Base-by-base conservation (phyloP, 73 alveolate genomes). In the Urostyla sp. region DNA sequence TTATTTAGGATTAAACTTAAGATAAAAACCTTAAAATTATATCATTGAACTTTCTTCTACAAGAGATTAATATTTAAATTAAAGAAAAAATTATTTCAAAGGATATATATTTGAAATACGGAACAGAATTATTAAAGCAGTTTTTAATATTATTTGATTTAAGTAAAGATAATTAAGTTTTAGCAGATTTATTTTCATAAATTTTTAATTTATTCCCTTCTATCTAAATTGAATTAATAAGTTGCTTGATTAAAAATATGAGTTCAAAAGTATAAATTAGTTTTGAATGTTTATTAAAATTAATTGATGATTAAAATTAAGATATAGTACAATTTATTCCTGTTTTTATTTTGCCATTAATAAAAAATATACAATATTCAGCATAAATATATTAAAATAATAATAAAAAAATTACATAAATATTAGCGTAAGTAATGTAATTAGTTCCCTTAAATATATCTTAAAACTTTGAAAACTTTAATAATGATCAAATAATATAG, bases 291-390 rank as follows among this genome's bases (percentile, higher is more conserved):
- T 23, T 63, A 15, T 43, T 63, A 5, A 45, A 63, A 3, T 38
- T 63, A 34, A 2, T 63, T 1, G 79, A 63, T 15, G 35, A 49
- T 16, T 43, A 63, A 23, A 63, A 40, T 38, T 18, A 37, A 4
- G 83, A 69, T 46, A 10, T 69, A 48, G 18, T 69, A 38, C 44
- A 36, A 11, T 69, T 48, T 27, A 45, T 69, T 3, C 67, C 83
- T n/a, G 83, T 49, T 27, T 69, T 69, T 69, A 49, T 69, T 28
- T 46, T 69, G 24, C 83, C 83, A 36, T 67, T 69, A 6, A 69
- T 69, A 23, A 31, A 69, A 48, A 49, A 49, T 40, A 69, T 69
- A 18, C 30, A 69, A 32, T 48, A 48, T 38, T 48, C 72, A 10
- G 30, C 72, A 49, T 31, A 53, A 37, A 69, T 69, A 2, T 40